Evolutionary conservation across 2,329 filamentous ascomycete genomes (phyloP).

Genomic region (Chlorencoelia australis): DNA sequence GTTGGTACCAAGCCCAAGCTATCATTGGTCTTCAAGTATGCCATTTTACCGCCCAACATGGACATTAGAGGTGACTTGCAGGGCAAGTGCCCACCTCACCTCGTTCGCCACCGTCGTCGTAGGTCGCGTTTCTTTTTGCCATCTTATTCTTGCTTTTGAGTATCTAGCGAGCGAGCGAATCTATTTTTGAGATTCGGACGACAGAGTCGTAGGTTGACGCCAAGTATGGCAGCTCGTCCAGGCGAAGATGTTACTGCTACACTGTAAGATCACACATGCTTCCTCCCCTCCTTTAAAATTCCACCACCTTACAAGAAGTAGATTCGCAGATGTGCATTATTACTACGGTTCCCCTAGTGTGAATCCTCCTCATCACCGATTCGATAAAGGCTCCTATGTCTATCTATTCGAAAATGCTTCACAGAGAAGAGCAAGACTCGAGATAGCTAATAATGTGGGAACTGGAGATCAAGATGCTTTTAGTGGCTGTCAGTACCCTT

Average conservation of each 20-base stretch:
- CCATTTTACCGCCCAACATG: too few species aligned
- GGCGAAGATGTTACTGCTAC: conserved; percentile 43
- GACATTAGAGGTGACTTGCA: too few species aligned
- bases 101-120: too few species aligned
- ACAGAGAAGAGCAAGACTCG: conserved; percentile 58
- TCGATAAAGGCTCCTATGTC: conserved; percentile 70
- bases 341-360: conserved; percentile 60
- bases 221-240: conserved; percentile 36
- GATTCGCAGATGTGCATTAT: conserved; percentile 72
- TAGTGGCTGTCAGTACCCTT: conserved; percentile 52
- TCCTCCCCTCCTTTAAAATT: conserved; percentile 18
- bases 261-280: conserved; percentile 34
- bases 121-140: too few species aligned
- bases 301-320: conserved; percentile 28
- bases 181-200: too few species aligned
- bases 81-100: too few species aligned
- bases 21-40: too few species aligned
- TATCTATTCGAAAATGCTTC: conserved; percentile 68
- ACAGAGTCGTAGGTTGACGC: conserved; percentile 8
- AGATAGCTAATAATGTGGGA: conserved; percentile 66
- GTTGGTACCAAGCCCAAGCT: too few species aligned
- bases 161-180: too few species aligned
- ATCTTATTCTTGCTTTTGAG: too few species aligned
- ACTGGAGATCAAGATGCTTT: conserved; percentile 72
- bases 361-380: conserved; percentile 67